phyloP scores from a whole-genome alignment of 78 protist species.

The Planoprotostelium fungivorum region DNA sequence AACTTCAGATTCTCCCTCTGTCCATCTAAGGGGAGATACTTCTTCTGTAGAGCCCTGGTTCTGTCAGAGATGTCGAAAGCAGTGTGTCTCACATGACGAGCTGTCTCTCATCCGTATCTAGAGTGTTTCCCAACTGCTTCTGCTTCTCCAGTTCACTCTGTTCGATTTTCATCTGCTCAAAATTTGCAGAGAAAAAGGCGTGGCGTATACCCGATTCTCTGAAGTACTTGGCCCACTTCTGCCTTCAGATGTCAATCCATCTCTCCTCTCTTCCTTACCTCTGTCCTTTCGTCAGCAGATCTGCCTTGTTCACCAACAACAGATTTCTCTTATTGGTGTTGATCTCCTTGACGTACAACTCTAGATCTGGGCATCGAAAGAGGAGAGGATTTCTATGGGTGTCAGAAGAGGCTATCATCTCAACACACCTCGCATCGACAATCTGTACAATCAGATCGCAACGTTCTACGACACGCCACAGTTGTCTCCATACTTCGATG shows the following conservation, averaged over 20 bases:
- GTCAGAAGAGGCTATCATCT: background rate
- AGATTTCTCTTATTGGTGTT: slow-evolving; percentile 33
- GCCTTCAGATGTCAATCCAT: background rate
- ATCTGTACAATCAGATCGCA: slow-evolving; percentile 89
- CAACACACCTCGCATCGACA: slow-evolving; percentile 86
- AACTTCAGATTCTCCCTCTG: background rate
- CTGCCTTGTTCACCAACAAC: slow-evolving; percentile 96
- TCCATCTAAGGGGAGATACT: background rate
- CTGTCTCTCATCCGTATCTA: no score
- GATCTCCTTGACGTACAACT: slow-evolving; percentile 60
- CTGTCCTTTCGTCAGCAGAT: slow-evolving; percentile 80
- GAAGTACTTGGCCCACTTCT: slow-evolving; percentile 76
- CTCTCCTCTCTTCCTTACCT: slow-evolving; percentile 1
- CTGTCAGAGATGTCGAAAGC: background rate
- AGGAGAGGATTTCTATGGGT: slow-evolving; percentile 90
- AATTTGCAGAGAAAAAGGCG: slow-evolving; percentile 69
- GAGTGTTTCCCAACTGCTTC: slow-evolving; percentile 72
- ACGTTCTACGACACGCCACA: slow-evolving; percentile 98
- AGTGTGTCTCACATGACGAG: no score
- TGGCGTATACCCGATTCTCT: slow-evolving; percentile 21
- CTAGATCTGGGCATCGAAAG: slow-evolving; percentile 84
- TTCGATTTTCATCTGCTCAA: slow-evolving; percentile 52
- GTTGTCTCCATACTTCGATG: slow-evolving; percentile 97
- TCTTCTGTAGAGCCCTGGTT: background rate
- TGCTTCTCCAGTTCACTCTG: slow-evolving; percentile 13